phyloP scores from a whole-genome alignment of 2,329 filamentous ascomycete genomes.

The Chaetomiaceae sp. region DNA sequence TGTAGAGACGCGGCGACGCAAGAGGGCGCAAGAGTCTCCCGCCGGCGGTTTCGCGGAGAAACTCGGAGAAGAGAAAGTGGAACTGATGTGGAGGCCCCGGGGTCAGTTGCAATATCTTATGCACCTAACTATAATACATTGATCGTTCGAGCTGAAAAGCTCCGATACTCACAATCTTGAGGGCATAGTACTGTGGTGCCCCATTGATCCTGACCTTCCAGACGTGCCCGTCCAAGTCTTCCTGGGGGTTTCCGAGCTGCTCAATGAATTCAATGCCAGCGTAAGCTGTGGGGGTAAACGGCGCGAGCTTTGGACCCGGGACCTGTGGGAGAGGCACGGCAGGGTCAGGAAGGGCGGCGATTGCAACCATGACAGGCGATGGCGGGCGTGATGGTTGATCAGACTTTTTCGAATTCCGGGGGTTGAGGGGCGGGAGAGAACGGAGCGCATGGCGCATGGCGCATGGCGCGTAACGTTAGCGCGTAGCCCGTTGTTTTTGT shows the following conservation, averaged over 20 bases:
- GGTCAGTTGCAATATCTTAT: background rate
- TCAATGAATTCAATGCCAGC: constrained; percentile 9
- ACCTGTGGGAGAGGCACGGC: constrained; percentile 4
- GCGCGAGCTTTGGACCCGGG: constrained; percentile 9
- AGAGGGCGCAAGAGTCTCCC: background rate
- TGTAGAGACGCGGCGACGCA: constrained; percentile 1
- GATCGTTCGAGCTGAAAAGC: background rate
- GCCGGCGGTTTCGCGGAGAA: background rate
- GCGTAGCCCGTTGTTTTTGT: too few relatives aligned
- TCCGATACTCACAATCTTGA: background rate
- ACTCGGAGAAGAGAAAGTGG: background rate
- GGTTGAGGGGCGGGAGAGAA: too few relatives aligned
- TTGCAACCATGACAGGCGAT: background rate
- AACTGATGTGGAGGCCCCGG: background rate
- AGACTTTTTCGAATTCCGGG: too few relatives aligned
- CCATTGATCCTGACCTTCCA: constrained; percentile 13
- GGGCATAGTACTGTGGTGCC: background rate
- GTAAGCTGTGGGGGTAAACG: constrained; percentile 4
- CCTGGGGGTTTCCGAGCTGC: background rate
- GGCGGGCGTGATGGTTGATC: too few relatives aligned
- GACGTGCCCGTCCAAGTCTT: constrained; percentile 4
- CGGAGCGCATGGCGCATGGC: too few relatives aligned
- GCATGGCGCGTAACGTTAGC: too few relatives aligned
- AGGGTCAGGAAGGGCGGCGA: background rate
- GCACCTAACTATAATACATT: background rate